Base-by-base conservation (phyloP, 2,329 filamentous ascomycete species). In the Colletotrichum orbiculare region DNA sequence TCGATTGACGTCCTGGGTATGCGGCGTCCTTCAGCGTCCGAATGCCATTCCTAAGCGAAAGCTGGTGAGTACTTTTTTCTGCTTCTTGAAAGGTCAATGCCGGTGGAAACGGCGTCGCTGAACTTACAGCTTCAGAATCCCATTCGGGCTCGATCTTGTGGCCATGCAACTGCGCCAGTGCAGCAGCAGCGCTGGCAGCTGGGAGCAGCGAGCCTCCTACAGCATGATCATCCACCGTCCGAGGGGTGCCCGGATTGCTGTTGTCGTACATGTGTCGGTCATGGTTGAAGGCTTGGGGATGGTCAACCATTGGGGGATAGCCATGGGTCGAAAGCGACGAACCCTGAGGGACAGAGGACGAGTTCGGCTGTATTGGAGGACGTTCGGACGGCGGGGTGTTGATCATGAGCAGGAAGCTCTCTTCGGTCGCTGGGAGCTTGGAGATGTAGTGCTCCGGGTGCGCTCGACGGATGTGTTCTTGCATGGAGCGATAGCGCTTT, bases 391-490 rank as follows among this genome's bases (percentile, higher is more conserved):
- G 94, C 68, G 93, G 91, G 70, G 93, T 94, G 78, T 89, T 96
- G 78, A 98, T 93, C 96, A 98, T 98, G 77, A 97, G 85, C 74
- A 92, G 84, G 80, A 99, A 97, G 89, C 94, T 97, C 81, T 98
- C 95, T 79, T 97, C 95, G 72, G 95, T 99, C 53, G 96, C 96
- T 71, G 96, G 95, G 72, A 98, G 91, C 87, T 98, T 97, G 54
- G 96, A 90, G 73, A 99, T 97, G 82, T 98, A 98, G 78, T 97
- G 91, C 78, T 97, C 94, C 67, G 95, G 95, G 78, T 99, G 96
- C 71, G 96, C 95, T 78, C 96, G 91, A 73, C 96, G 93, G 74
- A 99, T 98, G 76, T 99, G 96, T 86, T 99, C 96, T 81, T 98
- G 96, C 93, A 99, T 98, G 69, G 95, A 98, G 78, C 96, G 94